Conservation (phyloP, 2,329 filamentous ascomycete genomes). For the Ophiostoma novo-ulmi region DNA sequence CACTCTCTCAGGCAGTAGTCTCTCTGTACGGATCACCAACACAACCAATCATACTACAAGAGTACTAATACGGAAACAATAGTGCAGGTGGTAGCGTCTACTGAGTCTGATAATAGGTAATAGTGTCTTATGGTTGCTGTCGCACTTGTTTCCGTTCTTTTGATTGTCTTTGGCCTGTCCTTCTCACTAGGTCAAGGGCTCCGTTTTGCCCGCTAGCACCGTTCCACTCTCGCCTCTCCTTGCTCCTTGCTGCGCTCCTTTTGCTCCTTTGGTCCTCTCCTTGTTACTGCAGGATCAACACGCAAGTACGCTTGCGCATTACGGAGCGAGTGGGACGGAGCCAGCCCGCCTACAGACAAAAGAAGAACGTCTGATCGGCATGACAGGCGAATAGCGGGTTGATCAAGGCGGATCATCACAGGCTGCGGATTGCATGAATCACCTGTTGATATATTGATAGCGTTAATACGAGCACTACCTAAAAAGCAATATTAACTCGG, state of each 20-base stretch:
- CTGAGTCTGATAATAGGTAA: background rate
- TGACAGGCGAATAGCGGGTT: conserved; percentile 1
- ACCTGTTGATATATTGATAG: background rate
- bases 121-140: background rate
- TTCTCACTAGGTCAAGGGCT: background rate
- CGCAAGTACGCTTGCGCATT: background rate
- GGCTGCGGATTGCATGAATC: background rate
- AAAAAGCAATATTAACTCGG: background rate
- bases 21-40: background rate
- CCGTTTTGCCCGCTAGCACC: background rate
- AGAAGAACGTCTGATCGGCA: background rate
- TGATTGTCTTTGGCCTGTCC: background rate
- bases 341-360: background rate
- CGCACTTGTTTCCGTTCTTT: conserved; percentile 6
- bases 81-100: conserved; percentile 1
- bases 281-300: conserved; percentile 6
- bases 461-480: too few relatives aligned
- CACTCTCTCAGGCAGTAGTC: background rate
- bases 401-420: background rate
- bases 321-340: background rate
- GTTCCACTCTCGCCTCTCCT: conserved; percentile 5
- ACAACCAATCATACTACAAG: background rate
- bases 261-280: background rate
- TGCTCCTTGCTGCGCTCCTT: background rate
- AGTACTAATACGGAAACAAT: conserved; percentile 6